Evolutionary conservation across 495 filamentous ascomycete genomes (phyloP).

Genomic region (Oidiodendron maius): DNA sequence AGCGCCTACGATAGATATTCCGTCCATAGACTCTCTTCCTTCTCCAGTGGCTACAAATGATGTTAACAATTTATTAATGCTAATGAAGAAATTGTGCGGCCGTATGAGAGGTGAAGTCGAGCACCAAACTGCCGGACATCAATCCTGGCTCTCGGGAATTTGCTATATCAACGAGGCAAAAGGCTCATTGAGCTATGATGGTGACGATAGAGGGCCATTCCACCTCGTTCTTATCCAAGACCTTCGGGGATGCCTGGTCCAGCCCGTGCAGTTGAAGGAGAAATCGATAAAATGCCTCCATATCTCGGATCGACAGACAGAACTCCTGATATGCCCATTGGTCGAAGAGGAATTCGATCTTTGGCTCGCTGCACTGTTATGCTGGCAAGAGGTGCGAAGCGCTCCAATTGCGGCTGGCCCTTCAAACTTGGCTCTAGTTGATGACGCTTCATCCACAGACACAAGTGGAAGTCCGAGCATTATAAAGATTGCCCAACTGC

Average conservation of each 20-base stretch:
- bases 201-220: slow-evolving; percentile 41
- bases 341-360: slow-evolving; percentile 73
- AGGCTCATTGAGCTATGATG: slow-evolving; percentile 59
- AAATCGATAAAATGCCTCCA: slow-evolving; percentile 69
- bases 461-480: slow-evolving; percentile 64
- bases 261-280: slow-evolving; percentile 57
- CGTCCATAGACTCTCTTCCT: slow-evolving; percentile 47
- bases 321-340: slow-evolving; percentile 70
- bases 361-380: slow-evolving; percentile 89
- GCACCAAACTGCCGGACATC: slow-evolving; percentile 49
- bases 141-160: slow-evolving; percentile 53
- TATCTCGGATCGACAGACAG: slow-evolving; percentile 62
- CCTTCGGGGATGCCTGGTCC: slow-evolving; percentile 79
- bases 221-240: slow-evolving; percentile 61
- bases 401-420: slow-evolving; percentile 2
- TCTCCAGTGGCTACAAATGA: slow-evolving; percentile 53
- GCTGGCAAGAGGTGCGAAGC: slow-evolving; percentile 86
- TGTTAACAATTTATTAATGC: slow-evolving; percentile 54
- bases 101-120: slow-evolving; percentile 65
- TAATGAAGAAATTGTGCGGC: slow-evolving; percentile 65
- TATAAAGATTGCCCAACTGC: slow-evolving; percentile 94
- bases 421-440: slow-evolving; percentile 6
- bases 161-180: slow-evolving; percentile 64
- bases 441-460: slow-evolving; percentile 30
- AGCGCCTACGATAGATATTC: slow-evolving; percentile 27